phyloP scores from a whole-genome alignment of 169 alveolate genomes.

The Eimeria brunetti region DNA sequence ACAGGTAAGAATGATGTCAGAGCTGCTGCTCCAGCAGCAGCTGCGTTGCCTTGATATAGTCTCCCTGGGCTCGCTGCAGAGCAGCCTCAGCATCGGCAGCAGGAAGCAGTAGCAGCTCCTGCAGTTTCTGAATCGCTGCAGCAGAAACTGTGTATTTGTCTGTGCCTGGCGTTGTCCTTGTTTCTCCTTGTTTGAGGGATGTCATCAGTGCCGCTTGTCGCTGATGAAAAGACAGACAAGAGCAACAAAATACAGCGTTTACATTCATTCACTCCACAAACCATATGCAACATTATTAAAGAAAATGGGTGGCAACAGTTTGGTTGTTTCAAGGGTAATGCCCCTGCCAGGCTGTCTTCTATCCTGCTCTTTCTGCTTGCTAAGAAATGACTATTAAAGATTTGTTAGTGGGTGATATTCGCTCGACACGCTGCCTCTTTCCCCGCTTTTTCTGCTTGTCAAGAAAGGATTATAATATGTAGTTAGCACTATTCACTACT shows the following conservation, averaged over 20 bases:
- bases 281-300: not conserved
- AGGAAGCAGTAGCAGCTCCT: conserved; percentile 53
- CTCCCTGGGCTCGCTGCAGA: conserved; percentile 59
- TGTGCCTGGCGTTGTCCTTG: conserved; percentile 11
- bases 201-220: conserved; percentile 67
- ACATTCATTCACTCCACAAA: not conserved
- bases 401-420: too few relatives aligned
- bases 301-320: not conserved
- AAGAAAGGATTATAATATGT: not conserved
- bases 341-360: not conserved
- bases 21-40: conserved; percentile 42
- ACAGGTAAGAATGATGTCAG: not conserved
- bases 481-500: not conserved
- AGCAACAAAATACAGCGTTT: not conserved
- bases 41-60: conserved; percentile 41
- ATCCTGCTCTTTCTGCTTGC: too few relatives aligned
- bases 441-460: not conserved
- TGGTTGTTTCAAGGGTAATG: not conserved
- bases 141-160: conserved; percentile 36
- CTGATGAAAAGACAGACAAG: not conserved
- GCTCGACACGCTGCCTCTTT: too few relatives aligned
- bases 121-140: conserved; percentile 41
- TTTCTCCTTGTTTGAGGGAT: conserved; percentile 55
- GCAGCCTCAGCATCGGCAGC: conserved; percentile 61
- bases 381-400: too few relatives aligned